Evolutionary conservation across 768 basidiomycete genomes (phyloP).

Genomic region (Leucogyrophana mollusca): DNA sequence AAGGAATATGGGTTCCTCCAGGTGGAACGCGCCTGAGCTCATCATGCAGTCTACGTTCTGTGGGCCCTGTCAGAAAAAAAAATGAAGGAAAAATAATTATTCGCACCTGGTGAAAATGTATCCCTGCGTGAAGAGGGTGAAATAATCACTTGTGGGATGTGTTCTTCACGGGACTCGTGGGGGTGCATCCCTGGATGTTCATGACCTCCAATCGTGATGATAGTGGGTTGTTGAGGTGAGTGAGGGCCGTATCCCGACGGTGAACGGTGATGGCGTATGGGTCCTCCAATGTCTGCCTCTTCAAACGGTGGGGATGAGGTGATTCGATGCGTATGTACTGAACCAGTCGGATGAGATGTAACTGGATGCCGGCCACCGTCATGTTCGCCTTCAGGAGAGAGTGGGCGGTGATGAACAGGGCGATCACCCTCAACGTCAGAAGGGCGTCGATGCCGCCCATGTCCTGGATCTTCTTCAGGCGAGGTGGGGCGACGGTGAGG

Average conservation of each 20-base stretch:
- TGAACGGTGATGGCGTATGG: too few relatives aligned
- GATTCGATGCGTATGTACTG: too few relatives aligned
- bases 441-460: conserved; percentile 8
- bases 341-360: too few relatives aligned
- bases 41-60: conserved; percentile 14
- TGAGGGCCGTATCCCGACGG: conserved; percentile 6
- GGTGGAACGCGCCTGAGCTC: conserved; percentile 10
- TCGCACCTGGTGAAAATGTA: conserved; percentile 14
- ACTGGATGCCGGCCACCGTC: too few relatives aligned
- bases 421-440: conserved; percentile 11
- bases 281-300: too few relatives aligned
- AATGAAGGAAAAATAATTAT: neutral
- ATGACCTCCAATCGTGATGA: conserved; percentile 27
- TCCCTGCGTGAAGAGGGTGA: neutral
- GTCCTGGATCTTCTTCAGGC: conserved; percentile 1
- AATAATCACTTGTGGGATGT: neutral
- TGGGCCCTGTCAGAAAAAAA: too few relatives aligned
- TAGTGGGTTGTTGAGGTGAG: conserved; percentile 26
- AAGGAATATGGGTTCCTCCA: conserved; percentile 12
- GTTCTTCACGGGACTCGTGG: neutral
- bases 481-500: neutral
- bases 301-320: too few relatives aligned
- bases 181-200: conserved; percentile 4
- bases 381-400: neutral
- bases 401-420: conserved; percentile 8